Base-by-base conservation (phyloP, 106 monocot species). In the Allium fistulosum region DNA sequence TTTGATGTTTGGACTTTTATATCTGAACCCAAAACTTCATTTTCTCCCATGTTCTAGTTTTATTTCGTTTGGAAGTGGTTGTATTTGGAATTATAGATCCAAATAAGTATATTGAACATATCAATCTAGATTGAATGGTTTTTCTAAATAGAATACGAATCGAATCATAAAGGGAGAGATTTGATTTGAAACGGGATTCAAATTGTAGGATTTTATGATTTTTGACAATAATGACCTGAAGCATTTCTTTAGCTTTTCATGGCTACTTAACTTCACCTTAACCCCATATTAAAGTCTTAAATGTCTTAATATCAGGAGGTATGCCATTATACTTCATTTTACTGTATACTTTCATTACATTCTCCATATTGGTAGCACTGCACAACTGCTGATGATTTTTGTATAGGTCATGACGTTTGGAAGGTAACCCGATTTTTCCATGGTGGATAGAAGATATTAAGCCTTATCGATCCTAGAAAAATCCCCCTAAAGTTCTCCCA, bases 381-480 rank as follows among this genome's bases (percentile, higher is more conserved):
- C 91, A 96, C 85, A 96, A 12, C 95, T 91, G 57, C 88, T 91
- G 71, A 96, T 91, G 18, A 91, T 78, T 13, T 88, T 96, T 17
- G 88, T 91, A 69, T 86, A 96, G 57, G 91, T 96, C 11, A 96
- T 79, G 6, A 96, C 85, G 64, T 85, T 96, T 13, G 91, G 84
- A 46, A 63, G 75, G 26, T 86, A 55, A 9, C 80, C 72, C 6
- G 66, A 53, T 67, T 83, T 71, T 16, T 80, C 75, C 88, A 92
- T 96, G 22, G 79, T 78, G 9, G 57, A 10, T 28, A 95, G 75
- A 51, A 96, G 69, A 10, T 74, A 85, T 51, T 96, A 85, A 1
- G 88, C 95, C 72, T 86, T 91, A n/a, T 77, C 80, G 22, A 22
- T 22, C 22, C 22, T 22, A 22, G 22, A 22, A 22, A 22, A 22